Conservation (phyloP, 306 rosid genomes). For the Benincasa hispida region DNA sequence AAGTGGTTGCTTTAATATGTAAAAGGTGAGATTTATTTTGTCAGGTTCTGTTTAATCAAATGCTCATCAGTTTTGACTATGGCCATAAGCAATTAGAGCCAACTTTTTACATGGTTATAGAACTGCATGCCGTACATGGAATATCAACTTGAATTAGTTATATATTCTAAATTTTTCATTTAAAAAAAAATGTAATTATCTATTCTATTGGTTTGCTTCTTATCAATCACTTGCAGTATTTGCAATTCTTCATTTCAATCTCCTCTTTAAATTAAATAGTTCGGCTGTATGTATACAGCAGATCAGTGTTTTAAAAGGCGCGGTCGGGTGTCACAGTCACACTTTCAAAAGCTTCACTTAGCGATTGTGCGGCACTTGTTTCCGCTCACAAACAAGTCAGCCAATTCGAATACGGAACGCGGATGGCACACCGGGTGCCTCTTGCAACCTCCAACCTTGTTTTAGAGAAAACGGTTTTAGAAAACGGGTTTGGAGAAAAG, state of each 20-base stretch:
- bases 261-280: background rate
- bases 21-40: conserved; percentile 41
- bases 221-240: background rate
- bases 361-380: no score
- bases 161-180: background rate
- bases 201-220: background rate
- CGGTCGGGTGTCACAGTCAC: no score
- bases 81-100: background rate
- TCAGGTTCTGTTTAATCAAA: background rate
- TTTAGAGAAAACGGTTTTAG: no score
- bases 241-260: background rate
- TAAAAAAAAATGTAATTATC: background rate
- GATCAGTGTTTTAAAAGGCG: no score
- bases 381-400: no score
- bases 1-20: conserved; percentile 69
- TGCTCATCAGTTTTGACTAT: background rate
- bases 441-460: no score
- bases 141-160: background rate
- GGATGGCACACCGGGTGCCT: no score
- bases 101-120: background rate
- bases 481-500: no score
- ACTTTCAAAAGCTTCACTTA: no score
- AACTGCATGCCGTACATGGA: background rate
- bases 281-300: background rate
- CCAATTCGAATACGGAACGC: no score